Evolutionary conservation across 441 rosid genomes (phyloP).

Genomic region (Gossypium gossypioides): DNA sequence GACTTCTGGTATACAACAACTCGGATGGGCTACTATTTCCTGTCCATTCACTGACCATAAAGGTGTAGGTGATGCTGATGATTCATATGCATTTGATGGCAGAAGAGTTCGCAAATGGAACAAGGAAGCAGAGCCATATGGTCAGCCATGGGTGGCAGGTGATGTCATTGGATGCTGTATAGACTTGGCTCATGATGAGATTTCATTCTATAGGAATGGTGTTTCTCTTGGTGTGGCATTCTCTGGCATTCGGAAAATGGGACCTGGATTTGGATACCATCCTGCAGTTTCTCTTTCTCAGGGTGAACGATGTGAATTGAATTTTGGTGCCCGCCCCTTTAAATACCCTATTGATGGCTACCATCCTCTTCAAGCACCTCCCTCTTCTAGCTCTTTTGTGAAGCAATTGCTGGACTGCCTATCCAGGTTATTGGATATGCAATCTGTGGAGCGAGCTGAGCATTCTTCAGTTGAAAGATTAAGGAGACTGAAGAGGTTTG

Average conservation of each 20-base stretch:
- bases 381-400: conserved; percentile 37
- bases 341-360: conserved; percentile 57
- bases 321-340: conserved; percentile 82
- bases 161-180: conserved; percentile 94
- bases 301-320: conserved; percentile 81
- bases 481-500: conserved; percentile 63
- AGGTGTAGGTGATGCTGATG: conserved; percentile 96
- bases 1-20: conserved; percentile 83
- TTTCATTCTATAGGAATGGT: conserved; percentile 78
- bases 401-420: conserved; percentile 57
- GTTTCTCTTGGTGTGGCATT: conserved; percentile 86
- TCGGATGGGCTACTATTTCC: conserved; percentile 88
- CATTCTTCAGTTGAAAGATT: conserved; percentile 53
- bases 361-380: conserved; percentile 66
- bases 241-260: conserved; percentile 63
- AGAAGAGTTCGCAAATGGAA: conserved; percentile 89
- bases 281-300: conserved; percentile 92
- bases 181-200: conserved; percentile 60
- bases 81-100: conserved; percentile 98
- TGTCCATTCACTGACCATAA: conserved; percentile 86
- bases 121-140: conserved; percentile 65
- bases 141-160: conserved; percentile 88
- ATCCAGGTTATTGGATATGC: conserved; percentile 58
- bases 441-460: conserved; percentile 41
- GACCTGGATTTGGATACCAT: conserved; percentile 74